A percentile compares a stretch with the other conserved stretches of the same genome.
Evolutionary conservation across 441 rosid species (phyloP).

Genomic region (Erodium moschatum): DNA sequence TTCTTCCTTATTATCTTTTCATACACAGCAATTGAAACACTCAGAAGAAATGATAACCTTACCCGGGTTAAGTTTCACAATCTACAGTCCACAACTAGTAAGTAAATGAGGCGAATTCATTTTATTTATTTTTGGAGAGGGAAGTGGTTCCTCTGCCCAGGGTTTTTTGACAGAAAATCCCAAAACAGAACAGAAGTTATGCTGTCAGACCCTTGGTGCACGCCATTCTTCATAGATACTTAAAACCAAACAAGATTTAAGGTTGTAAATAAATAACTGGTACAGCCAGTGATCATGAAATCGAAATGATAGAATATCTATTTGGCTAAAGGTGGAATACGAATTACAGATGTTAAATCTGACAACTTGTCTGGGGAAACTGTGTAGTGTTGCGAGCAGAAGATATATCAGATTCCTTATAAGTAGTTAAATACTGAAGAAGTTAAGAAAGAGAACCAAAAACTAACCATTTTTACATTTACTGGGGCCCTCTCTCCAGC

Average conservation of each 20-base stretch:
- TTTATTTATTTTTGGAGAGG: not conserved
- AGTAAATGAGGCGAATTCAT: not conserved
- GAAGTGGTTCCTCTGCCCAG: conserved; percentile 1
- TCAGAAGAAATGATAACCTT: conserved; percentile 5
- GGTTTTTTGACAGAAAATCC: not conserved
- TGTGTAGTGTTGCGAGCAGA: not conserved
- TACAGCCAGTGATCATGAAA: not conserved
- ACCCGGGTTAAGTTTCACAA: not conserved
- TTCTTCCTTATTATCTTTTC: not conserved
- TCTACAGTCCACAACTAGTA: not conserved
- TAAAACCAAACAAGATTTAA: not conserved
- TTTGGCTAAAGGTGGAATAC: not conserved
- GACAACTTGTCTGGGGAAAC: conserved; percentile 1
- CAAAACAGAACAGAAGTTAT: not conserved
- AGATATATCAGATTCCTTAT: not conserved
- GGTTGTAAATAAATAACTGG: not conserved
- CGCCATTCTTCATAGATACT: not conserved
- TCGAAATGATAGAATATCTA: not conserved
- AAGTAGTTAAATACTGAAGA: conserved; percentile 10
- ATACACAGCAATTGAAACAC: not conserved
- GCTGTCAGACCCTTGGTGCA: not conserved
- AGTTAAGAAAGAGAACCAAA: conserved; percentile 12
- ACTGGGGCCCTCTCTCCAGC: conserved; percentile 88
- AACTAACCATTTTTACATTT: conserved; percentile 70
- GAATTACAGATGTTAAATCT: conserved; percentile 3